Evolutionary conservation across 768 basidiomycete species (phyloP).

Genomic region (Macrolepiota fuliginosa): DNA sequence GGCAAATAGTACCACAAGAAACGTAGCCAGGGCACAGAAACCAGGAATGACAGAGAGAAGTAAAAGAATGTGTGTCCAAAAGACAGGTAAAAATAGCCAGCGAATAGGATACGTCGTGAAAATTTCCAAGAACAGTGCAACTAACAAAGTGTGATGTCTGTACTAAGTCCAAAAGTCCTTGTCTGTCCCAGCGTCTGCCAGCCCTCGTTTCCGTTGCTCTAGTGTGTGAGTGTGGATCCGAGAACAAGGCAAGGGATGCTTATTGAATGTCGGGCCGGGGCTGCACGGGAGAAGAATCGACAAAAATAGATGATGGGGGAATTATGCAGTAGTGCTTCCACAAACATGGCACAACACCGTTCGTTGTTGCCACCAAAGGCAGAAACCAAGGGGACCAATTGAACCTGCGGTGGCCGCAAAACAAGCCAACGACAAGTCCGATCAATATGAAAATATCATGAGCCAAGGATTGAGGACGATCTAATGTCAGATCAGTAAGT

Average conservation of each 20-base stretch:
- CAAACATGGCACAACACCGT: neutral
- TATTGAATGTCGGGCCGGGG: neutral
- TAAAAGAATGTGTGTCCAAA: neutral
- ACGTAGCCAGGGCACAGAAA: neutral
- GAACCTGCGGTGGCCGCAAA: neutral
- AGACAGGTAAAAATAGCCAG: neutral
- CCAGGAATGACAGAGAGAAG: neutral
- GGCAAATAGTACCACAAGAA: neutral
- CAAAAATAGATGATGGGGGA: neutral
- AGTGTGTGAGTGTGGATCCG: too few species aligned
- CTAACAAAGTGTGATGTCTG: neutral
- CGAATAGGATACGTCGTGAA: neutral
- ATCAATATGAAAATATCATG: conserved; percentile 73
- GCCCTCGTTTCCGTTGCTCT: neutral
- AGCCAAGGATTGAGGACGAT: conserved; percentile 85
- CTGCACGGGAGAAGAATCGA: neutral
- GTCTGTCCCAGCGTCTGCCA: neutral
- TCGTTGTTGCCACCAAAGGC: neutral
- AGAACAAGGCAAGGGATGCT: neutral
- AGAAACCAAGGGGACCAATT: neutral
- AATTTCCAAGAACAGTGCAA: neutral
- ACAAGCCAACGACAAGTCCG: neutral
- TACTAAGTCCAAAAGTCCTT: neutral
- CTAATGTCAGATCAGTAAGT: conserved; percentile 21
- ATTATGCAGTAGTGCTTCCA: neutral